Evolutionary conservation across 768 basidiomycete species (phyloP).

Genomic region (Kondoa malvinella): DNA sequence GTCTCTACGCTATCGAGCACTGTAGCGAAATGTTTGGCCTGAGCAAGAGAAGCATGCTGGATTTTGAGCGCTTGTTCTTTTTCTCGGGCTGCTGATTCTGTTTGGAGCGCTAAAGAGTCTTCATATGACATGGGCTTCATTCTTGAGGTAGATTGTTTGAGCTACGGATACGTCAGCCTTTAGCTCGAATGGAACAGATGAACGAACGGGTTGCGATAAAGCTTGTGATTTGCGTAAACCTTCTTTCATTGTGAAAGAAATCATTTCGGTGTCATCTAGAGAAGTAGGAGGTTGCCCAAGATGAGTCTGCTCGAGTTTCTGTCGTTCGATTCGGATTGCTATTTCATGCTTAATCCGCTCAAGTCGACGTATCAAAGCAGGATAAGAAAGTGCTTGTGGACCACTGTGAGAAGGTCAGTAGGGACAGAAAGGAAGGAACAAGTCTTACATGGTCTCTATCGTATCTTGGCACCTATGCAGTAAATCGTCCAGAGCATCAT

Average conservation of each 20-base stretch:
- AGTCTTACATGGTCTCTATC: not conserved
- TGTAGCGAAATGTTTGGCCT: not conserved
- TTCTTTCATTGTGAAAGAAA: too few species aligned
- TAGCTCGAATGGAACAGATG: not conserved
- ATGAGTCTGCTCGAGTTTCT: not conserved
- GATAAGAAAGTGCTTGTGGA: not conserved
- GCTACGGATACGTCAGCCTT: not conserved
- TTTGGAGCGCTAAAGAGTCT: not conserved
- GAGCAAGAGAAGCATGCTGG: not conserved
- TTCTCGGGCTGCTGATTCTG: not conserved
- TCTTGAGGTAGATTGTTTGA: not conserved
- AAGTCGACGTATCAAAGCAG: not conserved
- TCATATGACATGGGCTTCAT: not conserved
- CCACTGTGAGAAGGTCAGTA: not conserved
- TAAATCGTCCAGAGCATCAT: not conserved
- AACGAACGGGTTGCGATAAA: not conserved
- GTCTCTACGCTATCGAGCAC: not conserved
- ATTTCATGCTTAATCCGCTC: not conserved
- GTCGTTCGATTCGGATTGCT: not conserved
- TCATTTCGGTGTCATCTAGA: too few species aligned
- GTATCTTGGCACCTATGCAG: not conserved
- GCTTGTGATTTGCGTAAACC: not conserved
- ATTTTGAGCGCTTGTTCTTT: not conserved
- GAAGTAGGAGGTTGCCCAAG: not conserved
- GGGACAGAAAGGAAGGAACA: not conserved